A percentile compares a stretch with the other conserved stretches of the same genome.
phyloP scores from a whole-genome alignment of 23 red algal genomes.

The Gracilaria vermiculophylla region DNA sequence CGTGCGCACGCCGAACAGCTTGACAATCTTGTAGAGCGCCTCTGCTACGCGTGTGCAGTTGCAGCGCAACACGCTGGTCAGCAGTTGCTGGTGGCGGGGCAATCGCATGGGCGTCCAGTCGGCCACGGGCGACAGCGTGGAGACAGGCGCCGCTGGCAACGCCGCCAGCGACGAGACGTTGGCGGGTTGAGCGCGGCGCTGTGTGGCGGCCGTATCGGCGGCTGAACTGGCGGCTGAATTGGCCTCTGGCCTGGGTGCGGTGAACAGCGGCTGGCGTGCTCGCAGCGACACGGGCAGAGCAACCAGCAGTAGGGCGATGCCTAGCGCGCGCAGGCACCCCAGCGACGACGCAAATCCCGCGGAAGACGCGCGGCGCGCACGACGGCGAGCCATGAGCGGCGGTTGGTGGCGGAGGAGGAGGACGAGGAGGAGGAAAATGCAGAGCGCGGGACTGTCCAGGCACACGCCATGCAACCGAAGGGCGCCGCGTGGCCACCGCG shows the following conservation, averaged over 20 bases:
- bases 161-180: background rate
- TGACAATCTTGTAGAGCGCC: constrained; percentile 33
- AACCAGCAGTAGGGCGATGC: background rate
- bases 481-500: too few relatives aligned
- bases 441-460: background rate
- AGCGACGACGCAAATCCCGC: too few relatives aligned
- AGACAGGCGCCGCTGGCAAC: background rate
- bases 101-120: background rate
- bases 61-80: background rate
- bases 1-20: constrained; percentile 43
- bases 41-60: constrained; percentile 32
- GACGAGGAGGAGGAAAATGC: background rate
- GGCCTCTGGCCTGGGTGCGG: too few relatives aligned
- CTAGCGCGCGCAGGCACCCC: background rate
- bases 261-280: background rate
- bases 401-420: too few relatives aligned
- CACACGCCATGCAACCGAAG: too few relatives aligned
- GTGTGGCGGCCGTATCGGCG: too few relatives aligned
- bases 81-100: background rate
- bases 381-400: too few relatives aligned
- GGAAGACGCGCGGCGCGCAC: too few relatives aligned
- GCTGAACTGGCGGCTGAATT: too few relatives aligned
- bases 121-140: background rate
- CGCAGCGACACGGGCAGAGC: background rate
- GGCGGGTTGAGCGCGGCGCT: too few relatives aligned